These are phyloP conservation scores for Hydnomerulius pinastri DNA, from an alignment of 768 basidiomycete species.

Conservation along the genomic window DNA sequence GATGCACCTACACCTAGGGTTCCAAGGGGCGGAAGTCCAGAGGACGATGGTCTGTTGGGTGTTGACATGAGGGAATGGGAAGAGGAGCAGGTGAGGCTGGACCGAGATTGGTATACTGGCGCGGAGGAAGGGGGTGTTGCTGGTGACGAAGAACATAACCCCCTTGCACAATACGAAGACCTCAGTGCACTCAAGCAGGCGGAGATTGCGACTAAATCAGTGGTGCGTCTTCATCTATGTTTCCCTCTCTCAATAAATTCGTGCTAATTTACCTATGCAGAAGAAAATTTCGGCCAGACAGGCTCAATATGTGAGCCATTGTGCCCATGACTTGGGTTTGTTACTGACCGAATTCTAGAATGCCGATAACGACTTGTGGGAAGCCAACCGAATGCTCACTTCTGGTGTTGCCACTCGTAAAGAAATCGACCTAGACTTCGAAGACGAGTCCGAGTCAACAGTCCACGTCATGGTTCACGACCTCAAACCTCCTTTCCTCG, in stretches of 20 bases:
- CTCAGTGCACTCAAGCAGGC: slow-evolving; percentile 65
- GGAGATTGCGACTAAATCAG: slow-evolving; percentile 75
- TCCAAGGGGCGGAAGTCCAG: slow-evolving; percentile 66
- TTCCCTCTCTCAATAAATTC: neutral
- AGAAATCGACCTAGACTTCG: slow-evolving; percentile 89
- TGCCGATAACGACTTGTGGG: slow-evolving; percentile 98
- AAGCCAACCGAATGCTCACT: slow-evolving; percentile 95
- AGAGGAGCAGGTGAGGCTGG: slow-evolving; percentile 89
- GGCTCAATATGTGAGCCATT: slow-evolving; percentile 83
- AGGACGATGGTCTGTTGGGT: slow-evolving; percentile 62
- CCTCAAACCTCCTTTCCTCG: slow-evolving; percentile 96
- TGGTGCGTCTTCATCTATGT: slow-evolving; percentile 43
- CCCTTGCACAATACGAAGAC: slow-evolving; percentile 92
- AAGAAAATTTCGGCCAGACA: slow-evolving; percentile 92
- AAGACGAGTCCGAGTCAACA: slow-evolving; percentile 93
- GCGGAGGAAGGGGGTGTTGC: slow-evolving; percentile 86
- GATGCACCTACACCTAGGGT: slow-evolving; percentile 83
- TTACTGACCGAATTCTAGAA: slow-evolving; percentile 55
- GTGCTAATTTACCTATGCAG: slow-evolving; percentile 36
- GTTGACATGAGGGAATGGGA: slow-evolving; percentile 93
- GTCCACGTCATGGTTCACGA: slow-evolving; percentile 98
- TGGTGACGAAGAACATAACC: slow-evolving; percentile 91
- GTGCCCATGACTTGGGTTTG: neutral
- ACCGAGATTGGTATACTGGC: slow-evolving; percentile 95
- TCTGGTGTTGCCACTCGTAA: slow-evolving; percentile 92